phyloP scores from a whole-genome alignment of 2,329 filamentous ascomycete genomes.

The Harringtonia lauricola region DNA sequence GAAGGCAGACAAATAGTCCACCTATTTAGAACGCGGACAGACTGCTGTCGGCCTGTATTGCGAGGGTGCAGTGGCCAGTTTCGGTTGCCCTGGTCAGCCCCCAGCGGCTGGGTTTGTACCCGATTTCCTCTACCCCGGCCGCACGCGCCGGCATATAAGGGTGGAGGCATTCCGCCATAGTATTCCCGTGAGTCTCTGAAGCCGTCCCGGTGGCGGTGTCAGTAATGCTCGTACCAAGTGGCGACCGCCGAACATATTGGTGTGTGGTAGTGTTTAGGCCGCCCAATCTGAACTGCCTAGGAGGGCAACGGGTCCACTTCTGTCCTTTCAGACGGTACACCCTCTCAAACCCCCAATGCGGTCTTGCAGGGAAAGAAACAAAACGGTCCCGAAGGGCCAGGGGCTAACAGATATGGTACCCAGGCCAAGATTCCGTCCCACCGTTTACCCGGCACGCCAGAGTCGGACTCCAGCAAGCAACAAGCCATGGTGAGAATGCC shows the following conservation, averaged over 20 bases:
- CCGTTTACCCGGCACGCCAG: slow-evolving; percentile 3
- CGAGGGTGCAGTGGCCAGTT: too few species aligned
- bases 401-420: slow-evolving; percentile 6
- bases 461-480: background rate
- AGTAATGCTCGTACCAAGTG: slow-evolving; percentile 10
- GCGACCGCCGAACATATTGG: slow-evolving; percentile 24
- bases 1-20: too few species aligned
- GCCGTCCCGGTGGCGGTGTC: slow-evolving; percentile 2
- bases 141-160: too few species aligned
- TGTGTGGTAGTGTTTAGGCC: slow-evolving; percentile 15
- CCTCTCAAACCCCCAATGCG: slow-evolving; percentile 5
- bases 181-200: background rate
- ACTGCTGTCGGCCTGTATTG: too few species aligned
- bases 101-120: too few species aligned
- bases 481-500: slow-evolving; percentile 3
- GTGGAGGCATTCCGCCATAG: too few species aligned
- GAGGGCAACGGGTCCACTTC: slow-evolving; percentile 18
- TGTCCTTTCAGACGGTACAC: slow-evolving; percentile 8
- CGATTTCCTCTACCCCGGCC: too few species aligned
- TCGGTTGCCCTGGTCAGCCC: too few species aligned
- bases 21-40: too few species aligned
- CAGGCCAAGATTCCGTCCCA: slow-evolving; percentile 6
- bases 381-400: slow-evolving; percentile 5
- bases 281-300: slow-evolving; percentile 20
- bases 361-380: slow-evolving; percentile 3